Base-by-base conservation (phyloP, 108 stramenopile genomes). In the Pseudonitzschia multistriata region DNA sequence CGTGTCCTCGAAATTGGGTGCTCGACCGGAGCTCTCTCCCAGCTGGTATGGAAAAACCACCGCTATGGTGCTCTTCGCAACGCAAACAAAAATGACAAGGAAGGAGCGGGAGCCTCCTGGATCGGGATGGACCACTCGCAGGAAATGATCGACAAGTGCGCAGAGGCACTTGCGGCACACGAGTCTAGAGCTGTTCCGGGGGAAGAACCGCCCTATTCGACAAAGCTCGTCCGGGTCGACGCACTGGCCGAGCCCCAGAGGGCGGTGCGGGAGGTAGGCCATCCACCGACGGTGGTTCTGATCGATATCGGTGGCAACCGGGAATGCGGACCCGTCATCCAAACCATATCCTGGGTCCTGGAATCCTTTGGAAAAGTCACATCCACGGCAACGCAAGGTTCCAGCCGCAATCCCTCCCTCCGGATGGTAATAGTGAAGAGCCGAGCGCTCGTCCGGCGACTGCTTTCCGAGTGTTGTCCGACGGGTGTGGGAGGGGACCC, bases 261-360 rank as follows among this genome's bases (percentile, higher is more conserved):
- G 59, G 89, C 92, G n/a, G 54, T 63, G 24, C 13, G 73, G 11
- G 72, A 73, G 62, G 21, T 47, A 5, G 50, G 63, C n/a, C 66
- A 71, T 1, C 36, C 54, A 17, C 85, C 84, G 21, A 73, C 68
- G n/a, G 53, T 81, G 14, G 74, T 93, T 30, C 85, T 88, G 49
- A 81, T 93, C 28, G 92, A 93, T 57, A 93, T 93, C 74, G 92
- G 92, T 7, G 92, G 92, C 6, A 94, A 94, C 76, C 85, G 92
- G 25, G 85, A 89, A 49, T 72, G 79, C 11, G 54, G 72, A 15
- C 70, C 78, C 52, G 88, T 94, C 0, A 37, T 87, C 0, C 71
- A 74, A 24, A 91, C 90, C 85, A 66, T 91, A 39, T 55, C 75
- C 19, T 94, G 89, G 89, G 85, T 89, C 0, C 63, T 84, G 49